Evolutionary conservation across 768 basidiomycete species (phyloP).

Genomic region (Pisolithus marmoratus): DNA sequence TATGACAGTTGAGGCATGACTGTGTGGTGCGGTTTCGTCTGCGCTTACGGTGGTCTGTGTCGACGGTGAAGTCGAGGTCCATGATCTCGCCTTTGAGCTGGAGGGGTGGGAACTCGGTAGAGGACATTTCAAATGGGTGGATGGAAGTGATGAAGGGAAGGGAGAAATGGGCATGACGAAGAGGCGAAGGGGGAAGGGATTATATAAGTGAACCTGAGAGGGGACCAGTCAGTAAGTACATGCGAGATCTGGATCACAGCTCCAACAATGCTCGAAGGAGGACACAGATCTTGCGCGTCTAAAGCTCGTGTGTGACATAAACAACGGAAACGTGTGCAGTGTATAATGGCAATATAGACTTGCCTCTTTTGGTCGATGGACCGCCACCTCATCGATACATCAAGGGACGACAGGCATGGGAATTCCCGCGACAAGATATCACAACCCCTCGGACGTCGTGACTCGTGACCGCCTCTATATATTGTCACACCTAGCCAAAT

Average conservation of each 20-base stretch:
- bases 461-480: background rate
- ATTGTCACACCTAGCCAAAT: background rate
- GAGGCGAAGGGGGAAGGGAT: slow-evolving; percentile 41
- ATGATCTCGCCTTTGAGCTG: slow-evolving; percentile 74
- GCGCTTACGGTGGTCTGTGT: slow-evolving; percentile 75
- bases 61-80: slow-evolving; percentile 70
- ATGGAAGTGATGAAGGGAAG: slow-evolving; percentile 40
- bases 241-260: too few species aligned
- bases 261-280: too few species aligned
- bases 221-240: background rate
- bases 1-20: slow-evolving; percentile 85
- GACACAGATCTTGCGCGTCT: background rate
- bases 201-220: slow-evolving; percentile 31
- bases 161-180: slow-evolving; percentile 34
- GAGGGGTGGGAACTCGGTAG: slow-evolving; percentile 39
- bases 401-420: background rate
- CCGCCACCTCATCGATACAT: background rate
- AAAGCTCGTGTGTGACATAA: background rate
- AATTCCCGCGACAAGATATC: background rate
- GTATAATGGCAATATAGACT: background rate
- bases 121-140: slow-evolving; percentile 35
- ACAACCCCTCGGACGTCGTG: background rate
- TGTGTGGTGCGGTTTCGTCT: slow-evolving; percentile 90
- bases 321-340: background rate
- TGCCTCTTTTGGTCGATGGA: background rate